These are phyloP conservation scores for Gentiana macrophylla DNA, from an alignment of 257 asterid genomes.

Conservation along the genomic window DNA sequence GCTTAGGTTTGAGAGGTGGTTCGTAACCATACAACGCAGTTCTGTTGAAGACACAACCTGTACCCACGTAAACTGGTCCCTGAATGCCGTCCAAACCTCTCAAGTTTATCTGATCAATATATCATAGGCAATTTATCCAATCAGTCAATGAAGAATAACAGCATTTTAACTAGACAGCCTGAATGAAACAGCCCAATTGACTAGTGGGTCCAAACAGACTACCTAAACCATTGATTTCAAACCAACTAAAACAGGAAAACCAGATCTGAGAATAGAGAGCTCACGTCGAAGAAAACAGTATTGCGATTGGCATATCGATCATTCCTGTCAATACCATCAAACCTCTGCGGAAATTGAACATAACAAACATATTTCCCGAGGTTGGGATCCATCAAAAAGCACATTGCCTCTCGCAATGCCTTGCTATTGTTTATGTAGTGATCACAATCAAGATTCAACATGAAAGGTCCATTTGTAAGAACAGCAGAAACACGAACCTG, in stretches of 20 bases:
- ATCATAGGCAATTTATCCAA: slow-evolving; percentile 10
- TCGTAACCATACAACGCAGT: slow-evolving; percentile 90
- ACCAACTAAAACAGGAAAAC: background rate
- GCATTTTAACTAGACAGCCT: background rate
- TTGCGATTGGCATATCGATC: slow-evolving; percentile 97
- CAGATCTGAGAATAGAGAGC: slow-evolving; percentile 16
- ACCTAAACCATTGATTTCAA: too few relatives aligned
- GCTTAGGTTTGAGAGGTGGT: slow-evolving; percentile 83
- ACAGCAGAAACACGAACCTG: slow-evolving; percentile 99
- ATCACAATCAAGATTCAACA: slow-evolving; percentile 98
- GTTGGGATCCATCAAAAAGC: slow-evolving; percentile 95
- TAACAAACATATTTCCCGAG: slow-evolving; percentile 95
- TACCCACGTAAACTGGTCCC: slow-evolving; percentile 96
- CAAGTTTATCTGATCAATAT: slow-evolving; percentile 62
- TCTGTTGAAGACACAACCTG: slow-evolving; percentile 96
- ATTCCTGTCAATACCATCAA: slow-evolving; percentile 84
- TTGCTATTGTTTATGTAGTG: slow-evolving; percentile 96
- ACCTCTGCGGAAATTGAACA: slow-evolving; percentile 96
- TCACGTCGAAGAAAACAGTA: slow-evolving; percentile 95
- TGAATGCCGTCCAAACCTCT: slow-evolving; percentile 96
- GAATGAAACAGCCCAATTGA: too few relatives aligned
- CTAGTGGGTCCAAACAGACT: too few relatives aligned
- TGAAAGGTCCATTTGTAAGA: slow-evolving; percentile 94
- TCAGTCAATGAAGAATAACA: background rate
- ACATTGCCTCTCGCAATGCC: slow-evolving; percentile 96